These are phyloP conservation scores for Colletotrichum viniferum DNA, from an alignment of 2,329 filamentous ascomycete genomes.

Conservation along the genomic window DNA sequence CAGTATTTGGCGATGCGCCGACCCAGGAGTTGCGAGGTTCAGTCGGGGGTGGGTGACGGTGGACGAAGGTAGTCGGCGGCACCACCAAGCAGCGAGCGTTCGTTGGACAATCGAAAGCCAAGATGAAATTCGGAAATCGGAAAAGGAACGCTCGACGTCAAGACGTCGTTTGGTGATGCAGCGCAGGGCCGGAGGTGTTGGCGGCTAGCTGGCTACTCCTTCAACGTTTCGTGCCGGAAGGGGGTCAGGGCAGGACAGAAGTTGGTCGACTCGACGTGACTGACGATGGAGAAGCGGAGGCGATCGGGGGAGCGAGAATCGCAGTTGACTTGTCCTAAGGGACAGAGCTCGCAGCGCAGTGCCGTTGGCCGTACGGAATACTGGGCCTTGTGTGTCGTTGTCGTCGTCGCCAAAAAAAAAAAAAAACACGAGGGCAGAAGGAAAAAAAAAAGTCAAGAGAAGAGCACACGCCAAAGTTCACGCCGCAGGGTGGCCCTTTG, in stretches of 20 bases:
- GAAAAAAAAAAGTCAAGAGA: background rate
- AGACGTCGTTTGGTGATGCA: background rate
- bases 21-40: background rate
- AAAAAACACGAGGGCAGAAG: background rate
- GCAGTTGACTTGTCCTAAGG: background rate
- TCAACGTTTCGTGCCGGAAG: background rate
- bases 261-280: background rate
- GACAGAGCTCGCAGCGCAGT: constrained; percentile 9
- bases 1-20: background rate
- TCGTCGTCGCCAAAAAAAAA: constrained; percentile 8
- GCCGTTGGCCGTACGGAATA: background rate
- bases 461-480: constrained; percentile 12
- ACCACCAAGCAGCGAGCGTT: background rate
- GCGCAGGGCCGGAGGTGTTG: background rate
- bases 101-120: background rate
- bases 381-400: background rate
- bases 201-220: background rate
- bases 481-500: constrained; percentile 20
- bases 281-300: background rate
- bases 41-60: background rate
- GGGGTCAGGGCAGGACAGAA: background rate
- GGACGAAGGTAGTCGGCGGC: background rate
- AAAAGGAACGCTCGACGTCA: background rate
- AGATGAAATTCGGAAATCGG: background rate
- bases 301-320: background rate